These are phyloP conservation scores for Papiliotrema flavescens DNA, from an alignment of 1,284 basidiomycete species.

Conservation along the genomic window DNA sequence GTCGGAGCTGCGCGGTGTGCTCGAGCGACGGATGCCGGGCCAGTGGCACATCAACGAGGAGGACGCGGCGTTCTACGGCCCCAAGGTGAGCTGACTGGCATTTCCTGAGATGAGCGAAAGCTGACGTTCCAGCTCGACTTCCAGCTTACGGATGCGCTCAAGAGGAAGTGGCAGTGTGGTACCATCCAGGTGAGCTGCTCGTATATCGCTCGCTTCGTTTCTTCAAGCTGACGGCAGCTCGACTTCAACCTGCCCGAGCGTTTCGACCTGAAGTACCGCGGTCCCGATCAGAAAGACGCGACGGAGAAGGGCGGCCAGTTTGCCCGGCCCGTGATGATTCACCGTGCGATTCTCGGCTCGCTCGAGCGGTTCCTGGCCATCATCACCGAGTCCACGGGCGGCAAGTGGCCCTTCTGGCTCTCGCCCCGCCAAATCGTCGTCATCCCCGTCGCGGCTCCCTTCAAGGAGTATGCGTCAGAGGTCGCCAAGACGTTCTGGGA, in stretches of 20 bases:
- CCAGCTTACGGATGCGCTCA: constrained; percentile 88
- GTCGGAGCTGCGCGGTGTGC: constrained; percentile 72
- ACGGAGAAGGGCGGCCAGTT: constrained; percentile 55
- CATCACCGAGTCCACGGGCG: constrained; percentile 93
- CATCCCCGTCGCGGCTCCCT: constrained; percentile 77
- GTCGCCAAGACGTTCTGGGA: constrained; percentile 66
- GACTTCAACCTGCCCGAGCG: constrained; percentile 99
- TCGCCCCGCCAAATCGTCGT: constrained; percentile 92
- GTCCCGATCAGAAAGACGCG: constrained; percentile 55
- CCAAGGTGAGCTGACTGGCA: constrained; percentile 58
- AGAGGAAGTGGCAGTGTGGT: constrained; percentile 93
- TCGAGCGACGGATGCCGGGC: constrained; percentile 83
- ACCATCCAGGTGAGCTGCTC: constrained; percentile 63
- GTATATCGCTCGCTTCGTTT: neutral
- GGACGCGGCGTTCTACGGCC: constrained; percentile 96
- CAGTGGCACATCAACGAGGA: constrained; percentile 93
- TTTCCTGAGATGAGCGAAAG: neutral
- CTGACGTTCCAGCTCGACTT: constrained; percentile 65
- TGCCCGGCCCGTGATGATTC: constrained; percentile 91
- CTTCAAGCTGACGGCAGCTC: constrained; percentile 57
- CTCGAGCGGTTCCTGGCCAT: constrained; percentile 96
- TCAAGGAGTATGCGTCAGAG: constrained; percentile 87
- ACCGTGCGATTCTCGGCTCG: constrained; percentile 92
- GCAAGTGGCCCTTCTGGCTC: constrained; percentile 99
- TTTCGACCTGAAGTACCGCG: constrained; percentile 91